These are phyloP conservation scores for Orbilia ellipsospora DNA, from an alignment of 2,329 filamentous ascomycete species.

Conservation along the genomic window DNA sequence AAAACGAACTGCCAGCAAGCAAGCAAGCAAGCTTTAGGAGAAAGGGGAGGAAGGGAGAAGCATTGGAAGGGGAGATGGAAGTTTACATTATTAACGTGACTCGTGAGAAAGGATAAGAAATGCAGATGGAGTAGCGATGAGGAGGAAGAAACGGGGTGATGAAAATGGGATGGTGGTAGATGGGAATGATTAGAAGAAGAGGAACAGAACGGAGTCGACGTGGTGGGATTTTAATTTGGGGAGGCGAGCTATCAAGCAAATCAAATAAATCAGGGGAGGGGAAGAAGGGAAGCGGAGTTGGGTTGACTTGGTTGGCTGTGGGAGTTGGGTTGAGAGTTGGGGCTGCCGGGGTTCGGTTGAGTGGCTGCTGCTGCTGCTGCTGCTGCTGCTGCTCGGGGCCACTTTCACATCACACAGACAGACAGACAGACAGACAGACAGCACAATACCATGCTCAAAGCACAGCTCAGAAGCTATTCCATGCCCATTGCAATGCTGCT, in stretches of 20 bases:
- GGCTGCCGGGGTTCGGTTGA: background rate
- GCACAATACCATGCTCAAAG: background rate
- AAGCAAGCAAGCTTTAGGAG: conserved; percentile 11
- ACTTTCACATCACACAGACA: too few relatives aligned
- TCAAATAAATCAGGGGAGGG: too few relatives aligned
- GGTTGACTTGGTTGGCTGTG: too few relatives aligned
- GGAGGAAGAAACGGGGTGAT: conserved; percentile 62
- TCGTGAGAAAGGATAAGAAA: conserved; percentile 57
- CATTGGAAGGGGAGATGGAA: conserved; percentile 57
- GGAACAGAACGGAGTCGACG: conserved; percentile 58
- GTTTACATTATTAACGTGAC: conserved; percentile 54
- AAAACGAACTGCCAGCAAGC: conserved; percentile 22
- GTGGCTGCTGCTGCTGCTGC: too few relatives aligned
- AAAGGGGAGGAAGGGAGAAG: conserved; percentile 41
- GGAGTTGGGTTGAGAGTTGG: too few relatives aligned
- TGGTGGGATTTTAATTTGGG: conserved; percentile 40
- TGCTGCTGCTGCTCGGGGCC: too few relatives aligned
- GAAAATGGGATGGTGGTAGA: conserved; percentile 26
- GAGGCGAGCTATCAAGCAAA: background rate
- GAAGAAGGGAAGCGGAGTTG: background rate
- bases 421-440: too few relatives aligned
- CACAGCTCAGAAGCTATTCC: conserved; percentile 2
- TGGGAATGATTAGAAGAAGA: conserved; percentile 61
- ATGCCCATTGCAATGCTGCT: too few relatives aligned
- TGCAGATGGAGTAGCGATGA: conserved; percentile 63